These are phyloP conservation scores for Rhodotorula sp. DNA, from an alignment of 1,284 basidiomycete species.

Conservation along the genomic window DNA sequence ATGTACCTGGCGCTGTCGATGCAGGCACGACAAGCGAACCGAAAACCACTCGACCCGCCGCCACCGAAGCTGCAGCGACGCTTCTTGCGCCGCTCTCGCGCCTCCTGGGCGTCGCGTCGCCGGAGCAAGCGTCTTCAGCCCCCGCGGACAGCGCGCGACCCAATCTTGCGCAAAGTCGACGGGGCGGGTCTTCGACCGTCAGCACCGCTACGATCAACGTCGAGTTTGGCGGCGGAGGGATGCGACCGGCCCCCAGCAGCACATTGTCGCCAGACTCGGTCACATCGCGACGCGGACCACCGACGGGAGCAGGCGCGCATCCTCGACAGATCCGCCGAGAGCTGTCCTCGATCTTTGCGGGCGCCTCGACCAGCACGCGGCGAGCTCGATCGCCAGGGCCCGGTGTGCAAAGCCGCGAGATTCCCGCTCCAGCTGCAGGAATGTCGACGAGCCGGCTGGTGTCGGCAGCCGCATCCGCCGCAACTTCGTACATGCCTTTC, in stretches of 20 bases:
- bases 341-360: conserved; percentile 44
- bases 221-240: conserved; percentile 72
- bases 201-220: conserved; percentile 87
- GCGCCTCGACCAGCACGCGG: conserved; percentile 15
- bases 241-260: conserved; percentile 58
- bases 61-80: conserved; percentile 2
- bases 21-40: conserved; percentile 57
- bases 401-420: conserved; percentile 5
- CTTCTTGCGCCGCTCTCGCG: conserved; percentile 70
- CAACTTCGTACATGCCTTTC: conserved; percentile 30
- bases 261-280: conserved; percentile 56
- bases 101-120: conserved; percentile 54
- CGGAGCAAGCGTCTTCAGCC: not conserved
- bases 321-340: conserved; percentile 28
- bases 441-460: conserved; percentile 7
- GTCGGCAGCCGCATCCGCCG: conserved; percentile 10
- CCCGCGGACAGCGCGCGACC: not conserved
- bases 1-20: conserved; percentile 21
- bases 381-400: conserved; percentile 7
- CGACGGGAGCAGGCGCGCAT: not conserved
- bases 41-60: not conserved
- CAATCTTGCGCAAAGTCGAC: conserved; percentile 44
- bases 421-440: not conserved
- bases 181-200: conserved; percentile 74
- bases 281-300: not conserved